Evolutionary conservation across 352 stramenopile species (phyloP).

Genomic region (Globisporangium sylvaticum): DNA sequence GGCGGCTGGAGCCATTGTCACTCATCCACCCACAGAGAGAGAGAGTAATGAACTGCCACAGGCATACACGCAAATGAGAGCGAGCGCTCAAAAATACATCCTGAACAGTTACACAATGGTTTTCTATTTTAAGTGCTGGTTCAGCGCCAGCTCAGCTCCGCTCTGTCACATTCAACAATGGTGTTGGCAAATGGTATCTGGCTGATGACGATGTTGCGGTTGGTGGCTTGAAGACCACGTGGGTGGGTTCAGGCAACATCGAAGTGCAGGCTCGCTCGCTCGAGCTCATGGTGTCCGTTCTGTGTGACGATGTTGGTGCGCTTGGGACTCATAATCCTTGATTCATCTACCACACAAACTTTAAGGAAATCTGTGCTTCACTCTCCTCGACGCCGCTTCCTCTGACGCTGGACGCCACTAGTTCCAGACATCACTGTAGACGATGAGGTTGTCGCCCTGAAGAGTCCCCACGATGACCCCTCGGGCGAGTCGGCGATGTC

Average conservation of each 20-base stretch:
- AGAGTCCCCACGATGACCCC: constrained; percentile 20
- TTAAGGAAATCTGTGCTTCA: no score
- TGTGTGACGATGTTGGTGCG: background rate
- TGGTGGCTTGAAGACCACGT: background rate
- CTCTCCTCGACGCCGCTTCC: background rate
- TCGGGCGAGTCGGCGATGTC: constrained; percentile 17
- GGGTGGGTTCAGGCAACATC: background rate
- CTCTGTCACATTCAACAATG: no score
- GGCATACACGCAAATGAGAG: background rate
- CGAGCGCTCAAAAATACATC: background rate
- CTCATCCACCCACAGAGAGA: background rate
- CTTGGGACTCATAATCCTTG: background rate
- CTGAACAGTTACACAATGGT: no score
- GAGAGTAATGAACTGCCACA: no score
- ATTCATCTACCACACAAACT: background rate
- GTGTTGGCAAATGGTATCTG: no score
- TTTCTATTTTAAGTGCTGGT: no score
- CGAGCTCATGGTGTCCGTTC: background rate
- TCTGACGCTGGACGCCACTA: background rate
- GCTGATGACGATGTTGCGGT: no score
- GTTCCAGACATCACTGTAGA: background rate
- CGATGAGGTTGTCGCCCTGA: background rate
- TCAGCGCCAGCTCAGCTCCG: no score
- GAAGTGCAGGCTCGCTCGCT: background rate
- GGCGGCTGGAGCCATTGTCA: background rate